Percentiles rank a stretch among this genome's conserved stretches.
Conservation (phyloP, 331 rosid species). For the Malus hybrid region DNA sequence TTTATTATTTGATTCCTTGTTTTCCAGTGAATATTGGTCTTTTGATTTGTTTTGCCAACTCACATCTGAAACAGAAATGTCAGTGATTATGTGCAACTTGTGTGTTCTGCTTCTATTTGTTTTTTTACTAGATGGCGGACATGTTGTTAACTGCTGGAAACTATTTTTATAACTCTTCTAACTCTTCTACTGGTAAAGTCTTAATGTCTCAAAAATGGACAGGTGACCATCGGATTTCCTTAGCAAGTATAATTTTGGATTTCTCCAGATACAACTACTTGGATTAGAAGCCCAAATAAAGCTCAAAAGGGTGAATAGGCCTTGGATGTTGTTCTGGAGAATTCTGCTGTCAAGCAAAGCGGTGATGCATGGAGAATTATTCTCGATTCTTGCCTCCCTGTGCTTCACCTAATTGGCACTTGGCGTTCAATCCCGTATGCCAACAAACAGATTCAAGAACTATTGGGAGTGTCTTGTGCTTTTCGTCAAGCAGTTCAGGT, state of each 20-base stretch:
- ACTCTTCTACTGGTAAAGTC: neutral
- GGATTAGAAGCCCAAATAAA: slow-evolving; percentile 58
- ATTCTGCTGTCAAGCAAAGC: slow-evolving; percentile 56
- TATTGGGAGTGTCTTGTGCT: slow-evolving; percentile 77
- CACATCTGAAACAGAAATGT: neutral
- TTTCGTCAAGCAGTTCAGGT: slow-evolving; percentile 89
- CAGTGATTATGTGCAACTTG: neutral
- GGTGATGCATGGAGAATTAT: slow-evolving; percentile 98
- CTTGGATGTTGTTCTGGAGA: slow-evolving; percentile 62
- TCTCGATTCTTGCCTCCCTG: slow-evolving; percentile 80
- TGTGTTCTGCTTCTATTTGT: neutral
- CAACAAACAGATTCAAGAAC: slow-evolving; percentile 70
- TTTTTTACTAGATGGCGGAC: neutral
- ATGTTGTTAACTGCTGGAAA: neutral
- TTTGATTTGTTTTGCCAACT: neutral
- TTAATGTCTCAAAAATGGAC: slow-evolving; percentile 5
- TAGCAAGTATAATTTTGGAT: slow-evolving; percentile 77
- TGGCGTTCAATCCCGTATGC: slow-evolving; percentile 75
- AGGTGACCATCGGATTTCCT: slow-evolving; percentile 78
- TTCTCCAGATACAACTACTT: slow-evolving; percentile 63
- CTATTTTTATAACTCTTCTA: neutral
- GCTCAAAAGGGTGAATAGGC: slow-evolving; percentile 73
- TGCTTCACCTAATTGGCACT: slow-evolving; percentile 79
- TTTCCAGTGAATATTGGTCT: neutral
- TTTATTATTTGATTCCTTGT: neutral